These are phyloP conservation scores for Juncus inflexus DNA, from an alignment of 176 grass and related monocot species.

Conservation along the genomic window DNA sequence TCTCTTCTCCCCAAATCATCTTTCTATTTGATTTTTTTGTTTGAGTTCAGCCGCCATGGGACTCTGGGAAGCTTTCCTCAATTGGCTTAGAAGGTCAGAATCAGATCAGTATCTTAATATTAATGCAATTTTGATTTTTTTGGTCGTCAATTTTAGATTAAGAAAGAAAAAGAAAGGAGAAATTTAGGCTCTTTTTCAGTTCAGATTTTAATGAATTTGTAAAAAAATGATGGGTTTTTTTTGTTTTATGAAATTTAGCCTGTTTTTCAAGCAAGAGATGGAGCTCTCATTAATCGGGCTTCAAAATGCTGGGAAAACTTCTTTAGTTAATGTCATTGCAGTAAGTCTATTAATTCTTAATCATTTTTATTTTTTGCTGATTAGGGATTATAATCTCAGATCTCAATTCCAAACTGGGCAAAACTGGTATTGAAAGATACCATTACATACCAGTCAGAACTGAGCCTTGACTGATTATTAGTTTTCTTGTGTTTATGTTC, in stretches of 20 bases:
- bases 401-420: not conserved
- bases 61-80: constrained; percentile 96
- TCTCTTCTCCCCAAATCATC: not conserved
- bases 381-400: not conserved
- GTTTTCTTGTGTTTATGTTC: constrained; percentile 25
- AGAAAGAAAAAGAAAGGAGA: too few relatives aligned
- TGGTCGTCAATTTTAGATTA: too few relatives aligned
- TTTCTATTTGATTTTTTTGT: not conserved
- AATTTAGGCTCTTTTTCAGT: not conserved
- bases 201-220: not conserved
- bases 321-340: constrained; percentile 33
- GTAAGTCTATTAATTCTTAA: constrained; percentile 6
- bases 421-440: not conserved
- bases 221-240: too few relatives aligned
- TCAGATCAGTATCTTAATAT: constrained; percentile 14
- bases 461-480: not conserved
- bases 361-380: not conserved
- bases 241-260: constrained; percentile 21
- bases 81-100: constrained; percentile 91
- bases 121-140: too few relatives aligned
- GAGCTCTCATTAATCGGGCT: constrained; percentile 35
- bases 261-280: constrained; percentile 41
- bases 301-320: constrained; percentile 44
- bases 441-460: not conserved
- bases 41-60: constrained; percentile 41